These are phyloP conservation scores for Pseudodiploospora longispora DNA, from an alignment of 2,329 filamentous ascomycete genomes.

Conservation along the genomic window DNA sequence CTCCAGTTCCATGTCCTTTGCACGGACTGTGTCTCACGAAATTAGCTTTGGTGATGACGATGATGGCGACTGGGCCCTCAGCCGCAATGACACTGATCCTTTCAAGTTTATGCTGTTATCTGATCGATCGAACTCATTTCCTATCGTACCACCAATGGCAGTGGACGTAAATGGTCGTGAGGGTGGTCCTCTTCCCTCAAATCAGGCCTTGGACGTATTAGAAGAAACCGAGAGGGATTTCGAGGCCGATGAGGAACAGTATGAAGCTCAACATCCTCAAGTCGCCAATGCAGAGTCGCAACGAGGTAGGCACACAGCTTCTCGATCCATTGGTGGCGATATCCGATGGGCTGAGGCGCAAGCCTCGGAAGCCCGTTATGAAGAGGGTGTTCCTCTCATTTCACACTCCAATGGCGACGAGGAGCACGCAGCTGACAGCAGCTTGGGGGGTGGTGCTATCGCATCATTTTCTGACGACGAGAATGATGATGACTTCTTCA, in stretches of 20 bases:
- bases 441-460: not conserved
- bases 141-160: slow-evolving; percentile 39
- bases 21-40: slow-evolving; percentile 55
- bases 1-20: slow-evolving; percentile 54
- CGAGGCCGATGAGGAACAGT: slow-evolving; percentile 32
- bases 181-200: slow-evolving; percentile 36
- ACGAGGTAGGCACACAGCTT: slow-evolving; percentile 16
- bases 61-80: slow-evolving; percentile 48
- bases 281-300: slow-evolving; percentile 8
- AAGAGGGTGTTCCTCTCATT: slow-evolving; percentile 62
- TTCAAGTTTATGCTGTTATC: slow-evolving; percentile 52
- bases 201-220: slow-evolving; percentile 46
- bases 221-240: slow-evolving; percentile 43
- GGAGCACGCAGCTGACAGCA: slow-evolving; percentile 1
- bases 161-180: slow-evolving; percentile 17
- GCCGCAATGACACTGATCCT: slow-evolving; percentile 39
- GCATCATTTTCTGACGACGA: slow-evolving; percentile 35
- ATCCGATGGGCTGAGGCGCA: slow-evolving; percentile 32
- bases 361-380: slow-evolving; percentile 51
- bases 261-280: slow-evolving; percentile 12
- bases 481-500: slow-evolving; percentile 58
- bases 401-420: slow-evolving; percentile 20
- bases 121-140: slow-evolving; percentile 57
- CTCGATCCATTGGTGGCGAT: slow-evolving; percentile 36
- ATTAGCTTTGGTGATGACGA: slow-evolving; percentile 52